Evolutionary conservation across 495 filamentous ascomycete genomes (phyloP).

Genomic region (Neurospora sp.): DNA sequence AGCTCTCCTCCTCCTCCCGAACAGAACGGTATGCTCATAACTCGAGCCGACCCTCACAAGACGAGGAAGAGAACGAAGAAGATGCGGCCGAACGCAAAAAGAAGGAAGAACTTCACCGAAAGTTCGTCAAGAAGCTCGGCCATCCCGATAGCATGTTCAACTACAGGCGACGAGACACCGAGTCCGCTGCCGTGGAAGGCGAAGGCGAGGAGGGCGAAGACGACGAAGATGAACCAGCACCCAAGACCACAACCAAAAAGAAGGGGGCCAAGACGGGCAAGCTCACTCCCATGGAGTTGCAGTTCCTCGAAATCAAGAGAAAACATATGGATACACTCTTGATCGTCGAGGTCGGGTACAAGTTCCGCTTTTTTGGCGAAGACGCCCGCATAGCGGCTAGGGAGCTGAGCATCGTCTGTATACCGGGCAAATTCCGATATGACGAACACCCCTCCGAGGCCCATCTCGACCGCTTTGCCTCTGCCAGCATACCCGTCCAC

Average conservation of each 20-base stretch:
- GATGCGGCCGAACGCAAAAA: constrained; percentile 32
- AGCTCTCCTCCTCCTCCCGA: background rate
- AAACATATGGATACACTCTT: constrained; percentile 84
- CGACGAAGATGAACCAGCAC: constrained; percentile 39
- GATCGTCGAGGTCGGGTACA: constrained; percentile 93
- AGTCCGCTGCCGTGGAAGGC: constrained; percentile 38
- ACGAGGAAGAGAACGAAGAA: constrained; percentile 37
- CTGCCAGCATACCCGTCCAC: constrained; percentile 89
- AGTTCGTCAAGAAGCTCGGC: constrained; percentile 85
- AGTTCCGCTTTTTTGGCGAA: constrained; percentile 96
- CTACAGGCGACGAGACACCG: constrained; percentile 46
- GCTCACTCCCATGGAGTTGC: constrained; percentile 89
- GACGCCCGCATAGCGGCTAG: constrained; percentile 86
- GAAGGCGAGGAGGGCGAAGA: constrained; percentile 34
- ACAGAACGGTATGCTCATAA: constrained; percentile 5
- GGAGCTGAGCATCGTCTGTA: constrained; percentile 90
- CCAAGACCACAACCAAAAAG: constrained; percentile 40
- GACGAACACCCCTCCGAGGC: constrained; percentile 95
- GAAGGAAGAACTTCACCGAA: constrained; percentile 67
- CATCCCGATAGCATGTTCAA: constrained; percentile 67
- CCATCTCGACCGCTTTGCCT: constrained; percentile 85
- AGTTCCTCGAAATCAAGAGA: constrained; percentile 86
- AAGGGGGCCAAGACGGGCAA: constrained; percentile 70
- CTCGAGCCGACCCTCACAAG: constrained; percentile 10
- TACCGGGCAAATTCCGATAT: constrained; percentile 88